Percentiles rank a stretch among this genome's conserved stretches.
Evolutionary conservation across 345 rosid genomes (phyloP).

Genomic region (Trapa incisa): DNA sequence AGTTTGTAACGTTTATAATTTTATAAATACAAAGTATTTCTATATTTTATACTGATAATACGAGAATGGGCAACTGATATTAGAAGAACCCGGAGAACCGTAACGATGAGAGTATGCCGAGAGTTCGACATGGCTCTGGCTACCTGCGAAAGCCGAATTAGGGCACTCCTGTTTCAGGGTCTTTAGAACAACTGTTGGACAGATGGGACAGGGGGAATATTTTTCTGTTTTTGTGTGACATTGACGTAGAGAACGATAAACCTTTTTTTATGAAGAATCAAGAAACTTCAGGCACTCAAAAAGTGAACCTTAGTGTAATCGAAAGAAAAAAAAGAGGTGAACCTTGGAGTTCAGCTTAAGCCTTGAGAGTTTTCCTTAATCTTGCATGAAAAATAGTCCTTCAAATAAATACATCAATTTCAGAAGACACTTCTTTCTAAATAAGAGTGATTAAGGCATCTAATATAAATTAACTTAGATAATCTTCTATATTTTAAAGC

Average conservation of each 20-base stretch:
- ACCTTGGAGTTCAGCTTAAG: slow-evolving; percentile 20
- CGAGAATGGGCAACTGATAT: slow-evolving; percentile 10
- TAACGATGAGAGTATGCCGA: slow-evolving; percentile 5
- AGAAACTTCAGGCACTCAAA: neutral
- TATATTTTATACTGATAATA: too few relatives aligned
- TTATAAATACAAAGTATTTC: too few relatives aligned
- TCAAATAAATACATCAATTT: too few relatives aligned
- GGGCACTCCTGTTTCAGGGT: neutral
- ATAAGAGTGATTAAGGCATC: too few relatives aligned
- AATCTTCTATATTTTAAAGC: too few relatives aligned
- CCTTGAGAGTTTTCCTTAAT: slow-evolving; percentile 10
- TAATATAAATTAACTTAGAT: too few relatives aligned
- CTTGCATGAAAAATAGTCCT: too few relatives aligned
- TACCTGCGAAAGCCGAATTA: neutral
- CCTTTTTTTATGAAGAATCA: slow-evolving; percentile 6
- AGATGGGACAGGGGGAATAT: neutral
- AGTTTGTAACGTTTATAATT: too few relatives aligned
- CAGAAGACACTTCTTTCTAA: too few relatives aligned
- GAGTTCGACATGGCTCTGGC: neutral
- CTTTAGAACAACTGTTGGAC: neutral
- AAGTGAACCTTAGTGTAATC: slow-evolving; percentile 7
- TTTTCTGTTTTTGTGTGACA: neutral
- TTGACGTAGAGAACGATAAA: neutral
- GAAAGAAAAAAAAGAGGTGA: too few relatives aligned
- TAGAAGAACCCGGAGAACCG: slow-evolving; percentile 23